Percentiles rank a stretch among this genome's conserved stretches.
Evolutionary conservation across 306 rosid species (phyloP).

Genomic region (Vicia faba): DNA sequence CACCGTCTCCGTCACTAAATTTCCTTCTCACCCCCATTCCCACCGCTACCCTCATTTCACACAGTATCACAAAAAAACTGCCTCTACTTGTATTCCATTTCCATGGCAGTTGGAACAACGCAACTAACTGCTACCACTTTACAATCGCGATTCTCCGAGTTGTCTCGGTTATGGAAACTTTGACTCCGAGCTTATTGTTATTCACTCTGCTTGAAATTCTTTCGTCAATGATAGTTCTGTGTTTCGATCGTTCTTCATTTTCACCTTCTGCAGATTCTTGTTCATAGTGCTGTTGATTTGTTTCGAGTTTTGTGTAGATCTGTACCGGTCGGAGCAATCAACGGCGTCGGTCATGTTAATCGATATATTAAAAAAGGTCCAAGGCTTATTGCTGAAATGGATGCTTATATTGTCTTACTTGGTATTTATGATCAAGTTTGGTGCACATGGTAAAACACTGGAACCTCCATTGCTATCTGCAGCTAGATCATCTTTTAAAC

Average conservation of each 20-base stretch:
- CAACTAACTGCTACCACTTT: conserved; percentile 21
- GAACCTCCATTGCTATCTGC: conserved; percentile 27
- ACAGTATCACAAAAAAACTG: too few relatives aligned
- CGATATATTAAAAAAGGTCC: conserved; percentile 46
- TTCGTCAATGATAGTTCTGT: conserved; percentile 12
- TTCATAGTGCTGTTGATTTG: conserved; percentile 50
- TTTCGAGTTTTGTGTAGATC: conserved; percentile 65
- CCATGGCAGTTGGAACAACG: neutral
- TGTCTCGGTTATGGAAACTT: conserved; percentile 48
- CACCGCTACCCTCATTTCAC: neutral
- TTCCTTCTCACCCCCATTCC: neutral
- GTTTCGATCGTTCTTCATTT: conserved; percentile 45
- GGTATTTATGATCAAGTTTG: conserved; percentile 44
- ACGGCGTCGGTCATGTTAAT: conserved; percentile 59
- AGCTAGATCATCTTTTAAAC: conserved; percentile 26
- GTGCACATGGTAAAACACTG: conserved; percentile 23
- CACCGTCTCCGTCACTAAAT: too few relatives aligned
- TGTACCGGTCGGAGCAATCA: conserved; percentile 45
- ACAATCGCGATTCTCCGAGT: conserved; percentile 37
- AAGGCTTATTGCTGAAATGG: conserved; percentile 48
- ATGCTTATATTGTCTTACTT: conserved; percentile 53
- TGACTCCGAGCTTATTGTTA: conserved; percentile 35
- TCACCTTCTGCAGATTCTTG: conserved; percentile 26
- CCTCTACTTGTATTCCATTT: neutral
- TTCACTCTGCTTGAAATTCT: conserved; percentile 33